phyloP scores from a whole-genome alignment of 192 early-diverging fungal species.

The Funneliformis mosseae region DNA sequence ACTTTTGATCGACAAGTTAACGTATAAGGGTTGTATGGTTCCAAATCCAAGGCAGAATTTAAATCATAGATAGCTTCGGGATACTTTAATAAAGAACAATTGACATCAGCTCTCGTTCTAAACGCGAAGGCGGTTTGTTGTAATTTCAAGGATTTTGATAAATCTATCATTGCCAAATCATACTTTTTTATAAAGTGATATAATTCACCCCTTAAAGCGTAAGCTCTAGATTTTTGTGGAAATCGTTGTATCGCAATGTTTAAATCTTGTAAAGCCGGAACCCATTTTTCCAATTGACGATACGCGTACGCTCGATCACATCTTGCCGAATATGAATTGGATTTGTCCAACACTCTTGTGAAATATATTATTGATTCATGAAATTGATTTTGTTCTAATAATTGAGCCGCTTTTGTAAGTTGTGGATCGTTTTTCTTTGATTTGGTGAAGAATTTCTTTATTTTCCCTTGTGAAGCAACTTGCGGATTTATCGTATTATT shows the following conservation, averaged over 20 bases:
- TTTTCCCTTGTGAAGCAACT: not conserved
- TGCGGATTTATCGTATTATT: not conserved
- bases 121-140: constrained; percentile 5
- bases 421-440: not conserved
- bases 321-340: not conserved
- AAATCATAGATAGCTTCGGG: constrained; percentile 5
- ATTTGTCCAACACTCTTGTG: not conserved
- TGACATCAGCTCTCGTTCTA: not conserved
- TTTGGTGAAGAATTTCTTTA: not conserved
- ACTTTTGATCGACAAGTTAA: constrained; percentile 11
- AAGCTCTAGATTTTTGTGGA: constrained; percentile 15
- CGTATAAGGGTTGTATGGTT: constrained; percentile 1
- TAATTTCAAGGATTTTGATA: not conserved
- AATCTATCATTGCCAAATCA: constrained; percentile 6
- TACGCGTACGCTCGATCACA: constrained; percentile 16
- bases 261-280: constrained; percentile 3
- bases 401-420: not conserved
- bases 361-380: not conserved
- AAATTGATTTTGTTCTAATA: not conserved
- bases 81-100: not conserved
- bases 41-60: constrained; percentile 4
- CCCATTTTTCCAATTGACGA: constrained; percentile 1
- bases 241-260: not conserved
- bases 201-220: constrained; percentile 1
- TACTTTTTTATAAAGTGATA: not conserved